Conservation (phyloP, 2,329 filamentous ascomycete genomes). For the Cordyceps tenuipes region DNA sequence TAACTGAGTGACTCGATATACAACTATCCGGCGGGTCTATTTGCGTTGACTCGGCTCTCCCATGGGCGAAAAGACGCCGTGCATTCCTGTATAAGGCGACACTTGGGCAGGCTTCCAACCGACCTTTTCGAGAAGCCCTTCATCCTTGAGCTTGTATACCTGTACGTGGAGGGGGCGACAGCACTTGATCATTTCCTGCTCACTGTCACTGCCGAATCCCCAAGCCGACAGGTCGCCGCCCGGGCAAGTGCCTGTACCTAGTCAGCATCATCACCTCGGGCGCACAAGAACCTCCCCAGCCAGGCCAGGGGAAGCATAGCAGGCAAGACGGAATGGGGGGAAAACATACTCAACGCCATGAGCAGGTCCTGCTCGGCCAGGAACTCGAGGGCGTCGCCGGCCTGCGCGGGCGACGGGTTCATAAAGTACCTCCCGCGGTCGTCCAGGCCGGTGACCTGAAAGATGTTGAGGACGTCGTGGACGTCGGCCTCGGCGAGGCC, state of each 20-base stretch:
- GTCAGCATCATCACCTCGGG: slow-evolving; percentile 22
- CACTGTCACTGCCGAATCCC: slow-evolving; percentile 65
- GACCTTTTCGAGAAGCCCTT: slow-evolving; percentile 36
- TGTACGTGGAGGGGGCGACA: slow-evolving; percentile 69
- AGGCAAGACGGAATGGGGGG: too few relatives aligned
- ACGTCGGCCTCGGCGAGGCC: slow-evolving; percentile 66
- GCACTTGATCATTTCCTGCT: slow-evolving; percentile 59
- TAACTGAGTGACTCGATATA: neutral
- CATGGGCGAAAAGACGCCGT: slow-evolving; percentile 44
- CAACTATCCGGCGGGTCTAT: neutral
- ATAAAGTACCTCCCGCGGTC: slow-evolving; percentile 69
- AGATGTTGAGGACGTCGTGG: slow-evolving; percentile 79
- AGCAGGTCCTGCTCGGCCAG: slow-evolving; percentile 72
- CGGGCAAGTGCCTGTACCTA: slow-evolving; percentile 55
- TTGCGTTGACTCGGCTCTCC: slow-evolving; percentile 16
- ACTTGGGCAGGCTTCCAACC: slow-evolving; percentile 56
- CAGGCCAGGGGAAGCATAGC: neutral
- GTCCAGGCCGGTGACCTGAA: slow-evolving; percentile 75
- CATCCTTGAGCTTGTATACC: slow-evolving; percentile 55
- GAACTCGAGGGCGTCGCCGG: slow-evolving; percentile 61
- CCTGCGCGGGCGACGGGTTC: slow-evolving; percentile 48
- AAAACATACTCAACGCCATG: slow-evolving; percentile 42
- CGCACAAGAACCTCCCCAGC: neutral
- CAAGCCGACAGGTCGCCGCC: slow-evolving; percentile 75
- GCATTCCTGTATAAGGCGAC: slow-evolving; percentile 55